phyloP scores from a whole-genome alignment of 2,329 filamentous ascomycete species.

The Monilinia fructicola region DNA sequence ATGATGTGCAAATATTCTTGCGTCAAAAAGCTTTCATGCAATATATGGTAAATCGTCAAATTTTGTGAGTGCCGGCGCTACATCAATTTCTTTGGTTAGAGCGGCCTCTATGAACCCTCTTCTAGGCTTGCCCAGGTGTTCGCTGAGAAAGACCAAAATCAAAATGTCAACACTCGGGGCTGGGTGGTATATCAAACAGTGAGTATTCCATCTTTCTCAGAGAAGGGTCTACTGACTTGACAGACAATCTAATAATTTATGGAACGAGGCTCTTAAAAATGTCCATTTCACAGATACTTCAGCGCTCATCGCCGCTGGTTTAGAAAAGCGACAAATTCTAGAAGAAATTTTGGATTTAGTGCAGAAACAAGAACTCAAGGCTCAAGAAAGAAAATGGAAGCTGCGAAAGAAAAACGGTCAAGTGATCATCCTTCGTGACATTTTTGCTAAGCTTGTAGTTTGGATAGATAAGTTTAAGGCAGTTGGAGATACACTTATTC shows the following conservation, averaged over 20 bases:
- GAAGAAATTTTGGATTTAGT: neutral
- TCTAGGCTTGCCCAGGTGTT: too few relatives aligned
- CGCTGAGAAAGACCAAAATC: neutral
- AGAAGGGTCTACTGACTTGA: neutral
- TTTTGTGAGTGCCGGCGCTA: neutral
- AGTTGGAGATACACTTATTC: slow-evolving; percentile 22
- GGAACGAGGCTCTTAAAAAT: neutral
- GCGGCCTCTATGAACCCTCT: neutral
- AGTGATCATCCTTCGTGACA: slow-evolving; percentile 23
- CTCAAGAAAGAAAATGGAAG: neutral
- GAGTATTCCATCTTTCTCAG: neutral
- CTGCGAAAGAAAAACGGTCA: slow-evolving; percentile 15
- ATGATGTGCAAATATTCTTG: neutral
- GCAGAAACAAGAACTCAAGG: neutral
- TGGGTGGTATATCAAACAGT: too few relatives aligned
- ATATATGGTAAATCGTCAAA: neutral
- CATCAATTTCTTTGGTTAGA: neutral
- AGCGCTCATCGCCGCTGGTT: neutral
- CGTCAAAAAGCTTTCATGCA: neutral
- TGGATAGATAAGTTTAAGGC: slow-evolving; percentile 28
- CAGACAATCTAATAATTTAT: neutral
- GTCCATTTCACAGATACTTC: neutral
- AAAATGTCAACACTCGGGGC: neutral
- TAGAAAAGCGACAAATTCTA: neutral
- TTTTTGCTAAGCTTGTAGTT: slow-evolving; percentile 24